Base-by-base conservation (phyloP, 2,329 filamentous ascomycete genomes). In the Aspergillus brasiliensis region DNA sequence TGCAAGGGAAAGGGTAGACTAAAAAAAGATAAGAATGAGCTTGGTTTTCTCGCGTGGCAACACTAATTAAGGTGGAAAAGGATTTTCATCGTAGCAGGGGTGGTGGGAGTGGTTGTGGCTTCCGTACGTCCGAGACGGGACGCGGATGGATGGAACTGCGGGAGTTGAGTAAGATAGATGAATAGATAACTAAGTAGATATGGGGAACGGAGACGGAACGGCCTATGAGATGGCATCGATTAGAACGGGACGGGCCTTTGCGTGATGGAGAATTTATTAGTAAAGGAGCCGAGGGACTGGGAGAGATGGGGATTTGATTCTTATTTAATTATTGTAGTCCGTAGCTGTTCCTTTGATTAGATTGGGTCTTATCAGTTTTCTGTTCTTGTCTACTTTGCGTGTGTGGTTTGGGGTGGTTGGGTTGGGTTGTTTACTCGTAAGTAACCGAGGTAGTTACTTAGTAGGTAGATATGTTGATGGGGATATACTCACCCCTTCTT, bases 61-160 rank as follows among this genome's bases (percentile, higher is more conserved):
- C 11, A 27, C 51, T 46, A 49, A 21, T 34, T n/a, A 37, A 46
- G 31, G 15, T 51, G 34, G 38, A 38, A 31, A 46, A 47, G 58
- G 48, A 46, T 54, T 28, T 44, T 52, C 55, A 15, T 49, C 31
- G 25, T 34, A 19, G 56, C 44, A 34, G 13, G 49, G 46, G 28
- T 44, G 40, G 23, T 40, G 34, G 25, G 40, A 21, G 19, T 2
- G 40, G 49, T n/a, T 48, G 42, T 38, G 54, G 49, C 64, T 67
- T 68, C 64, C 66, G 64, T 62, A 65, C 63, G 65, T 61, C 65
- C 65, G 66, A 66, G 59, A 48, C 42, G 58, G 47, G 52, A 34
- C 40, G 42, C 54, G 55, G 61, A 44, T 56, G 52, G 51, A 57
- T 58, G 59, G 59, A 59, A 54, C 37, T 2, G 11, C 11, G 11